Evolutionary conservation across 163 green algal genomes (phyloP).

Genomic region (Chlamydomonas reinhardtii): DNA sequence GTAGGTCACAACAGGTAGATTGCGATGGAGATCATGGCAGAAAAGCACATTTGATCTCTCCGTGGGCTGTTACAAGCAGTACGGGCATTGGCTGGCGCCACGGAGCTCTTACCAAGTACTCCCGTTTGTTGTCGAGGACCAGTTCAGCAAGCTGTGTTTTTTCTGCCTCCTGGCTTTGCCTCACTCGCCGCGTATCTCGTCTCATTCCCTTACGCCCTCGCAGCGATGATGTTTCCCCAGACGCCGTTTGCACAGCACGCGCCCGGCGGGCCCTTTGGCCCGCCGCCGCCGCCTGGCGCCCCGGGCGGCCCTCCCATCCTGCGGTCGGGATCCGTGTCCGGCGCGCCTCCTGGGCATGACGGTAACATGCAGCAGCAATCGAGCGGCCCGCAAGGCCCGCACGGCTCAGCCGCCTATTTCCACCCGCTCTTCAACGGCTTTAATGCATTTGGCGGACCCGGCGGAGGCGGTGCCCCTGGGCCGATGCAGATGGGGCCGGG

Average conservation of each 20-base stretch:
- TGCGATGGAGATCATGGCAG: too few species aligned
- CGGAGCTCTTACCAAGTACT: too few species aligned
- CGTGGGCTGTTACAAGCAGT: too few species aligned
- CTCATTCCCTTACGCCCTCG: background rate
- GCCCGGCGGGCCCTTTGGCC: constrained; percentile 35
- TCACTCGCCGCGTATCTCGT: background rate
- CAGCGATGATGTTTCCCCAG: constrained; percentile 67
- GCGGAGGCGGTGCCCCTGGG: background rate
- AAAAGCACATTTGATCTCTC: too few species aligned
- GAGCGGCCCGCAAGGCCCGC: background rate
- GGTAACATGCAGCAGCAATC: too few species aligned
- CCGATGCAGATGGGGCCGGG: background rate
- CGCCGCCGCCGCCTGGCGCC: background rate
- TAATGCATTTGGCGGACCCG: constrained; percentile 25
- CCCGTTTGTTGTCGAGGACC: too few species aligned
- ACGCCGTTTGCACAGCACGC: constrained; percentile 55
- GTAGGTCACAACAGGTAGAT: too few species aligned
- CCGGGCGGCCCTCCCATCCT: background rate
- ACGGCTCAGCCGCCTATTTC: constrained; percentile 43
- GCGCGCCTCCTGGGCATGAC: background rate
- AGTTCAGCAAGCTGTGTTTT: background rate
- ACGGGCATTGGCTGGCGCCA: too few species aligned
- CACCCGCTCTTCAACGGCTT: constrained; percentile 64
- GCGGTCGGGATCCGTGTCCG: constrained; percentile 3
- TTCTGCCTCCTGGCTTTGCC: too few species aligned